phyloP scores from a whole-genome alignment of 129 eudicot species.

The Escallonia herrerae region DNA sequence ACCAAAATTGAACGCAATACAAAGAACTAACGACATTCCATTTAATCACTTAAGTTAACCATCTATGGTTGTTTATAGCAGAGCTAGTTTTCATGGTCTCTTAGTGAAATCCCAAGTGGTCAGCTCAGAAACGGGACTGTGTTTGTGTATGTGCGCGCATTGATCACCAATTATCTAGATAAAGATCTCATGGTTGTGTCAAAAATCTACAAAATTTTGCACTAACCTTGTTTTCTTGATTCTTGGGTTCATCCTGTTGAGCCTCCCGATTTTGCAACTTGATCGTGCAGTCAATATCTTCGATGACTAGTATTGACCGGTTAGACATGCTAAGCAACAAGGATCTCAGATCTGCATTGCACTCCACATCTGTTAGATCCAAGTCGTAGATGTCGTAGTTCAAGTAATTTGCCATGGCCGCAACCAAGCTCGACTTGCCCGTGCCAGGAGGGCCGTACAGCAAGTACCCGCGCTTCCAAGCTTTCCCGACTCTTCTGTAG shows the following conservation, averaged over 20 bases:
- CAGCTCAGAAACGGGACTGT: not conserved
- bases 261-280: not conserved
- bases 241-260: not conserved
- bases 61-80: too few species aligned
- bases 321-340: not conserved
- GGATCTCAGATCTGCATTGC: not conserved
- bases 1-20: not conserved
- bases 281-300: conserved; percentile 5
- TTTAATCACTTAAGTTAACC: not conserved
- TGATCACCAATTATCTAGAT: not conserved
- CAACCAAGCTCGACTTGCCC: conserved; percentile 4
- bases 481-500: conserved; percentile 7
- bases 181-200: not conserved
- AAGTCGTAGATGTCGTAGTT: conserved; percentile 7
- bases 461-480: conserved; percentile 14
- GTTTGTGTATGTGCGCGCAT: not conserved
- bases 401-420: conserved; percentile 10
- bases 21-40: too few species aligned
- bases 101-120: not conserved
- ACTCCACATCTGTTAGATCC: not conserved
- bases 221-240: not conserved
- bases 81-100: too few species aligned
- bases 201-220: not conserved
- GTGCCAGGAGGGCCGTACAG: conserved; percentile 16
- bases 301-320: conserved; percentile 4